Base-by-base conservation (phyloP, 257 asterid genomes). In the Lantana camara region DNA sequence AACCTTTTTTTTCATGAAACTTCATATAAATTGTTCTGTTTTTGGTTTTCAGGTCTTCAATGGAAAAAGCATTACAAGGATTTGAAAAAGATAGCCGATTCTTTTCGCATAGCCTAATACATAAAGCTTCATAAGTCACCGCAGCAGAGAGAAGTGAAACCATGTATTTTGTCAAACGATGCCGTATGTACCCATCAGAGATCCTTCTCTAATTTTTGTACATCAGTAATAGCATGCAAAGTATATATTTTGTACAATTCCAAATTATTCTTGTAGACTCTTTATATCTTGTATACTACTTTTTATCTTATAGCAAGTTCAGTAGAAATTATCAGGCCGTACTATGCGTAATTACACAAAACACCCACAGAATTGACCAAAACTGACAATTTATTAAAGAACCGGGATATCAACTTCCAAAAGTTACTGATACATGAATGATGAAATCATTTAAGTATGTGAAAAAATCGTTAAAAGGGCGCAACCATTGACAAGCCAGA, bases 61-160 rank as follows among this genome's bases (percentile, higher is more conserved):
- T 90, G 99, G 99, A 93, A 93, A 85, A 87, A 85, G 72, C 75
- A 93, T 69, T 87, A 85, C 85, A 81, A 82, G 72, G 99, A 93
- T 69, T 73, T 93, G 84, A 90, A 85, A 50, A 80, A 40, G 80
- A 90, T 90, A 63, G 86, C 97, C 0, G 94, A 85, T 34, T 93
- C 99, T 57, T 93, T 93, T 70, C 57, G 99, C 63, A 95, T 93
- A 24, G 32, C 80, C 63, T 91, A 64, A 83, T 41, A 49, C 60
- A 40, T 16, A 38, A 72, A 41, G 7, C 32, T 3, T 4, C 54
- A 34, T 17, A n/a, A 9, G 37, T 24, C 59, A 52, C 19, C 32
- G 22, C 22, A 20, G 37, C 65, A 16, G 49, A 47, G 1, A 17
- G n/a, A n/a, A 22, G 20, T 53, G 24, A 9, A 56, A 54, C 45